Conservation (phyloP, 2,329 filamentous ascomycete genomes). For the Aspergillus brasiliensis region DNA sequence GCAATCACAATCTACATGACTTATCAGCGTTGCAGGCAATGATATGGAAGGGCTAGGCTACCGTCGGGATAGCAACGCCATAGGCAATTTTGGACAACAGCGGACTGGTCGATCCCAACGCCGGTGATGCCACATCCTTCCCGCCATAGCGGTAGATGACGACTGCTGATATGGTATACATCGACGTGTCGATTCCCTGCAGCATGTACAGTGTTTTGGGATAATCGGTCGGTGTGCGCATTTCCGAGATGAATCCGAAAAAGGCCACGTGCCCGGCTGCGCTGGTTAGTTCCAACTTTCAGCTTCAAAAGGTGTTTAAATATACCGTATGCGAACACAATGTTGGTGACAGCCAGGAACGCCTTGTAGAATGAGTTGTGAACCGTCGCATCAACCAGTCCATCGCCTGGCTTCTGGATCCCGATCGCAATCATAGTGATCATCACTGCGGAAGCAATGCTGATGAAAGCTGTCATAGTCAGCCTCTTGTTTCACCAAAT, state of each 20-base stretch:
- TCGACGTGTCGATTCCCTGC: slow-evolving; percentile 60
- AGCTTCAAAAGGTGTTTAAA: neutral
- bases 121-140: slow-evolving; percentile 62
- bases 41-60: slow-evolving; percentile 8
- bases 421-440: slow-evolving; percentile 68
- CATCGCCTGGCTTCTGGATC: slow-evolving; percentile 47
- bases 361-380: slow-evolving; percentile 53
- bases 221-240: slow-evolving; percentile 62
- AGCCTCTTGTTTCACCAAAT: neutral
- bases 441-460: slow-evolving; percentile 59
- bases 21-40: neutral
- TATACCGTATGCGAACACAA: slow-evolving; percentile 67
- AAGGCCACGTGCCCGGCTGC: slow-evolving; percentile 63
- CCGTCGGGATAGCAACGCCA: slow-evolving; percentile 67
- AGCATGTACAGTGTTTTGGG: slow-evolving; percentile 64
- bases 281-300: neutral
- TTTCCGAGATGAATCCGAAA: slow-evolving; percentile 67
- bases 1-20: slow-evolving; percentile 61
- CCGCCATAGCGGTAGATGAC: slow-evolving; percentile 71
- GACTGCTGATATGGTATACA: slow-evolving; percentile 67
- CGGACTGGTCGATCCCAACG: slow-evolving; percentile 62
- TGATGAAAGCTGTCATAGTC: slow-evolving; percentile 56
- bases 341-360: slow-evolving; percentile 66
- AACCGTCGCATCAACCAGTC: slow-evolving; percentile 37
- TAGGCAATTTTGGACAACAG: slow-evolving; percentile 65